These are phyloP conservation scores for Shiraia bambusicola DNA, from an alignment of 2,329 filamentous ascomycete genomes.

Conservation along the genomic window DNA sequence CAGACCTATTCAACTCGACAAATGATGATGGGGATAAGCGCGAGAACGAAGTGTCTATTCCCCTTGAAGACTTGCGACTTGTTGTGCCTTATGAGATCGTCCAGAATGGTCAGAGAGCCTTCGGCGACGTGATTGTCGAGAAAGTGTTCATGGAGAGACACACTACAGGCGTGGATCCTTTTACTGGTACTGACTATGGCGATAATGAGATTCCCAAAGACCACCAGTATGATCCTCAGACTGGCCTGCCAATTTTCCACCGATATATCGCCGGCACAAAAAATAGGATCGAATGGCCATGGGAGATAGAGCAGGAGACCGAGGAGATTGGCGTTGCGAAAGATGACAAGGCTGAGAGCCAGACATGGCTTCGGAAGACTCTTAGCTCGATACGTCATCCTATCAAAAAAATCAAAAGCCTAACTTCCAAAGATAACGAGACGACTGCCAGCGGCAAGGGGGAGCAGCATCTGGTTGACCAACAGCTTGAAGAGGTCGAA, in stretches of 20 bases:
- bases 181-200: constrained; percentile 32
- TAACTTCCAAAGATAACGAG: constrained; percentile 1
- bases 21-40: constrained; percentile 46
- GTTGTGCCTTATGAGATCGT: constrained; percentile 67
- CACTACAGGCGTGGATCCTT: constrained; percentile 35
- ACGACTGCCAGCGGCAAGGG: too few relatives aligned
- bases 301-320: constrained; percentile 23
- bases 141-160: constrained; percentile 34
- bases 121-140: constrained; percentile 56
- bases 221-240: constrained; percentile 34
- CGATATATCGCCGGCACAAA: constrained; percentile 41
- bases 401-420: constrained; percentile 18
- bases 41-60: constrained; percentile 58
- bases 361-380: constrained; percentile 15
- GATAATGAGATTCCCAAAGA: constrained; percentile 26
- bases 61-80: constrained; percentile 74
- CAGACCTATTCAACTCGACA: constrained; percentile 40
- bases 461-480: too few relatives aligned
- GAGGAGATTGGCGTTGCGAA: constrained; percentile 7
- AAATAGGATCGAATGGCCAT: constrained; percentile 35
- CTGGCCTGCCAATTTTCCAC: constrained; percentile 33
- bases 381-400: constrained; percentile 20
- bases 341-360: constrained; percentile 10
- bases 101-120: constrained; percentile 52
- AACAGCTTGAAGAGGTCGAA: constrained; percentile 18